These are phyloP conservation scores for Cyberlindnera galapagoensis DNA, from an alignment of 805 yeast genomes.

Conservation along the genomic window DNA sequence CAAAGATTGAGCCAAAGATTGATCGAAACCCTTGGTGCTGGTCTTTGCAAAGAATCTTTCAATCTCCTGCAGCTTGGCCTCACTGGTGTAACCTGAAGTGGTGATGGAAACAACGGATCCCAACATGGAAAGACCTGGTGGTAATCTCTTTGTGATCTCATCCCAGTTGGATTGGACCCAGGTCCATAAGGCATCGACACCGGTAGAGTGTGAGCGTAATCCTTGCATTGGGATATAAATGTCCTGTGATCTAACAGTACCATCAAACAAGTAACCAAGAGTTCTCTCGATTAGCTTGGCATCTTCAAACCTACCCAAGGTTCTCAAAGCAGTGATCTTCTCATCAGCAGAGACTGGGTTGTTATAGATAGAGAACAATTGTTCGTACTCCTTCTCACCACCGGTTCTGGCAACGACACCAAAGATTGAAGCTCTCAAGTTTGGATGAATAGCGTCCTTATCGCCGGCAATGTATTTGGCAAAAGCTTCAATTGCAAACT, in stretches of 20 bases:
- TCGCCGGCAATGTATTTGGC: slow-evolving; percentile 54
- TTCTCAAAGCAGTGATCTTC: slow-evolving; percentile 59
- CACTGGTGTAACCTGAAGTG: slow-evolving; percentile 54
- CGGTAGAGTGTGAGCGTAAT: slow-evolving; percentile 52
- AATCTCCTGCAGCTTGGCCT: slow-evolving; percentile 44
- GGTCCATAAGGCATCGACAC: slow-evolving; percentile 63
- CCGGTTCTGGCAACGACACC: slow-evolving; percentile 61
- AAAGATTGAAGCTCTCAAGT: slow-evolving; percentile 63
- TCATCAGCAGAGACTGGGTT: slow-evolving; percentile 60
- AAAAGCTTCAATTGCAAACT: slow-evolving; percentile 44
- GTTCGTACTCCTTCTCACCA: slow-evolving; percentile 54
- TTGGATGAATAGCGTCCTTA: slow-evolving; percentile 63
- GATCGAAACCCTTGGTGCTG: slow-evolving; percentile 58
- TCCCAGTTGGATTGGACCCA: slow-evolving; percentile 79
- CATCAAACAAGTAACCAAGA: slow-evolving; percentile 48
- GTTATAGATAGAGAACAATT: slow-evolving; percentile 51
- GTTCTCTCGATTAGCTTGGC: slow-evolving; percentile 49
- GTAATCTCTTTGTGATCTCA: slow-evolving; percentile 54
- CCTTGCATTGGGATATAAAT: slow-evolving; percentile 74
- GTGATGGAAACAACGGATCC: slow-evolving; percentile 63
- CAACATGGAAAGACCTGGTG: slow-evolving; percentile 77
- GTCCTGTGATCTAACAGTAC: slow-evolving; percentile 63
- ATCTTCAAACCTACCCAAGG: slow-evolving; percentile 59
- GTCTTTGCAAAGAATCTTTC: slow-evolving; percentile 43
- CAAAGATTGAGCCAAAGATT: slow-evolving; percentile 57